A percentile compares a stretch with the other conserved stretches of the same genome.
These are phyloP conservation scores for Fusarium pseudoanthophilum DNA, from an alignment of 2,329 filamentous ascomycete genomes.

Conservation along the genomic window DNA sequence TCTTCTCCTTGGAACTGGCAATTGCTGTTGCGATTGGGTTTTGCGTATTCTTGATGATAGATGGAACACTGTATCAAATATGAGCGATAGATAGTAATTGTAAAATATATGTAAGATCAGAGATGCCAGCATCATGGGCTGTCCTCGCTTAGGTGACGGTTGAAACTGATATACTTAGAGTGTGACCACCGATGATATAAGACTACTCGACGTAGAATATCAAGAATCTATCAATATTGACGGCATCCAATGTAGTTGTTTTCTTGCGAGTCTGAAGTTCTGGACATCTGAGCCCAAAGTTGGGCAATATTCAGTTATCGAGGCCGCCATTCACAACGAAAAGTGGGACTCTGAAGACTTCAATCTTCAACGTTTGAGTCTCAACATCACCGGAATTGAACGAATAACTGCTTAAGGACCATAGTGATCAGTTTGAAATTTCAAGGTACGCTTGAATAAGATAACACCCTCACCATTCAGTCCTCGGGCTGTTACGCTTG, in stretches of 20 bases:
- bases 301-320: conserved; percentile 46
- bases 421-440: too few species aligned
- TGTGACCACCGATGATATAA: neutral
- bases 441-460: neutral
- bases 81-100: conserved; percentile 41
- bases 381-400: neutral
- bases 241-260: neutral
- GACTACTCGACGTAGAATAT: neutral
- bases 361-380: conserved; percentile 11
- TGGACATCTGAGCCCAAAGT: neutral
- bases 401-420: neutral
- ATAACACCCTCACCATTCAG: too few species aligned
- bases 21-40: neutral
- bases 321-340: conserved; percentile 33
- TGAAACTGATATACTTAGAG: neutral
- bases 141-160: neutral
- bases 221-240: neutral
- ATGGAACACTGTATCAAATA: conserved; percentile 30
- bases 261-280: neutral
- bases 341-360: conserved; percentile 41
- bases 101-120: conserved; percentile 34
- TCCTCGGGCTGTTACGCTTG: neutral
- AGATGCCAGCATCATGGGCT: neutral
- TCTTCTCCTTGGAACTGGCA: conserved; percentile 24
- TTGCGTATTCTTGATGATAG: conserved; percentile 26